Evolutionary conservation across 306 rosid species (phyloP).

Genomic region (Acacia acuminata): DNA sequence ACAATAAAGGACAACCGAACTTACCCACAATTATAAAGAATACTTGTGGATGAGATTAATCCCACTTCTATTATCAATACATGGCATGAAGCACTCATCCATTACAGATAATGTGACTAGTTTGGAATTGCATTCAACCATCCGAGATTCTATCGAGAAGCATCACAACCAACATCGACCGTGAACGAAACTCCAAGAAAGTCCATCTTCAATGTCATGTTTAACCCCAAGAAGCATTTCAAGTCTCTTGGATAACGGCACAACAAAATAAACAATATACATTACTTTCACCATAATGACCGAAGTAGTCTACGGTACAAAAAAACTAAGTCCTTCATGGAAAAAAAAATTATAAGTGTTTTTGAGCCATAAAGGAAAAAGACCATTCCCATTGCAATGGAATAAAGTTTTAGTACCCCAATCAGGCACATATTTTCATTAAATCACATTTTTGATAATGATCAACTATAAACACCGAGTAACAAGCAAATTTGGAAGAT

Average conservation of each 20-base stretch:
- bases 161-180: constrained; percentile 42
- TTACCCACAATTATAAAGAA: constrained; percentile 71
- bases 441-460: not conserved
- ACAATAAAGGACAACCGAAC: constrained; percentile 26
- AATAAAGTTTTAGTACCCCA: not conserved
- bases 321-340: constrained; percentile 1
- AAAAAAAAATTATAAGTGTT: not conserved
- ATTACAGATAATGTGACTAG: constrained; percentile 66
- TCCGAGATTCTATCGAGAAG: constrained; percentile 34
- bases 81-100: constrained; percentile 71
- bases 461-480: not conserved
- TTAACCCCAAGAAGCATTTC: constrained; percentile 63
- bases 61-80: constrained; percentile 58
- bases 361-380: not conserved
- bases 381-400: not conserved
- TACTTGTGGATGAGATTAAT: constrained; percentile 58
- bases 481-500: not conserved
- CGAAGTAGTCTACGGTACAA: not conserved
- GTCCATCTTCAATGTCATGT: constrained; percentile 58
- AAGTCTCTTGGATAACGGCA: constrained; percentile 52
- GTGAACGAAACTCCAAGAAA: constrained; percentile 60
- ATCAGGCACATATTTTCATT: not conserved
- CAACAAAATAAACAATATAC: constrained; percentile 38
- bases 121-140: constrained; percentile 60
- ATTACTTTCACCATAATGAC: constrained; percentile 3